Percentiles rank a stretch among this genome's conserved stretches.
phyloP scores from a whole-genome alignment of 495 filamentous ascomycete species.

The Lasiosphaeria hispida region DNA sequence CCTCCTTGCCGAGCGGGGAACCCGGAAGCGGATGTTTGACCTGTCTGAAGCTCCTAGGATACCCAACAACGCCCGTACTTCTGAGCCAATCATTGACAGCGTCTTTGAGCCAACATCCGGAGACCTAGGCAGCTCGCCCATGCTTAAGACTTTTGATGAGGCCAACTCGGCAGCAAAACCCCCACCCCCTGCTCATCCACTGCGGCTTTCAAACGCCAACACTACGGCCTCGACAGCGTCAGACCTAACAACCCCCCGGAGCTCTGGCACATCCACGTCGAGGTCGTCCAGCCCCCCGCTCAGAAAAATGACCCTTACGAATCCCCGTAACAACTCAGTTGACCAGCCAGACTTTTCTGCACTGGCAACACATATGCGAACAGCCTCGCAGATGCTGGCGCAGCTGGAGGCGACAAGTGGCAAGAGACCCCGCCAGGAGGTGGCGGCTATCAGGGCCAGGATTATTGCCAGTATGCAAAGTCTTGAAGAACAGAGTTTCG shows the following conservation, averaged over 20 bases:
- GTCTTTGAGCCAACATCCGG: slow-evolving; percentile 72
- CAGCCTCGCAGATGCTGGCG: slow-evolving; percentile 74
- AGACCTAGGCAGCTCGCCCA: slow-evolving; percentile 65
- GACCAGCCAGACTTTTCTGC: slow-evolving; percentile 72
- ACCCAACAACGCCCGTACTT: slow-evolving; percentile 30
- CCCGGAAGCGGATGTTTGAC: slow-evolving; percentile 65
- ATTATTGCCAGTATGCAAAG: slow-evolving; percentile 83
- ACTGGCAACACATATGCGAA: slow-evolving; percentile 74
- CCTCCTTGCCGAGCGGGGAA: slow-evolving; percentile 60
- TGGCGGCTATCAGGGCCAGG: slow-evolving; percentile 70
- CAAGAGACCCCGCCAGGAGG: slow-evolving; percentile 68
- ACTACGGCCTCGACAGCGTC: slow-evolving; percentile 49
- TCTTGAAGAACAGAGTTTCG: slow-evolving; percentile 76
- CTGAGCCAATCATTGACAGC: slow-evolving; percentile 58
- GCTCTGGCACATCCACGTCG: slow-evolving; percentile 54
- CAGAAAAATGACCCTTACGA: slow-evolving; percentile 49
- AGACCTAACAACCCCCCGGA: slow-evolving; percentile 57
- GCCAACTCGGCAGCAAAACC: slow-evolving; percentile 23
- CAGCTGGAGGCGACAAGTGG: slow-evolving; percentile 70
- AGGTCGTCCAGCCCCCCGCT: slow-evolving; percentile 58
- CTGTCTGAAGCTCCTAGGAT: slow-evolving; percentile 44
- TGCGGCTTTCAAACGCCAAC: slow-evolving; percentile 54
- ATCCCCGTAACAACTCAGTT: slow-evolving; percentile 38
- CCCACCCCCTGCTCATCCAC: slow-evolving; percentile 31
- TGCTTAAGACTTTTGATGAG: slow-evolving; percentile 55